These are phyloP conservation scores for Brasilioporus rufonigricans DNA, from an alignment of 768 basidiomycete genomes.

Conservation along the genomic window DNA sequence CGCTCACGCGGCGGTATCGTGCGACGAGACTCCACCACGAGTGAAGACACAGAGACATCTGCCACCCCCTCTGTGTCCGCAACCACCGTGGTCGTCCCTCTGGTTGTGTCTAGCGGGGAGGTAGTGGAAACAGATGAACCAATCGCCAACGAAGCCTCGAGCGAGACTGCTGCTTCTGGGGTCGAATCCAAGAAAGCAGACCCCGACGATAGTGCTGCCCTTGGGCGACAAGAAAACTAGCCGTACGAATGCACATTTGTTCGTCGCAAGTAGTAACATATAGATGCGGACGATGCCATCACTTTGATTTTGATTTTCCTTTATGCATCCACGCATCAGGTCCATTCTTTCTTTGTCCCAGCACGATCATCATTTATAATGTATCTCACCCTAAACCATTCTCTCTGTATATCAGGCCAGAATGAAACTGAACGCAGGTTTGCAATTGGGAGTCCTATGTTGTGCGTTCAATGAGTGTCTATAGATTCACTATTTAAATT, in stretches of 20 bases:
- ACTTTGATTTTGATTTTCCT: constrained; percentile 1
- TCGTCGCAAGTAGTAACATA: not conserved
- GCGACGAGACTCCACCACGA: constrained; percentile 52
- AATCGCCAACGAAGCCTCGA: not conserved
- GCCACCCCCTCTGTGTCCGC: constrained; percentile 34
- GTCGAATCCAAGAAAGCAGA: constrained; percentile 7
- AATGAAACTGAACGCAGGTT: not conserved
- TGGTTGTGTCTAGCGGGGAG: constrained; percentile 16
- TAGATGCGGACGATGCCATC: not conserved
- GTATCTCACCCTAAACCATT: constrained; percentile 11
- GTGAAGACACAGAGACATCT: constrained; percentile 44
- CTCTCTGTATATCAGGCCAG: constrained; percentile 18
- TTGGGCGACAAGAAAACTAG: constrained; percentile 3
- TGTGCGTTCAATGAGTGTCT: not conserved
- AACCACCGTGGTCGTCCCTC: constrained; percentile 9
- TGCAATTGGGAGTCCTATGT: not conserved
- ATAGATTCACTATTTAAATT: not conserved
- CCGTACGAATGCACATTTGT: not conserved
- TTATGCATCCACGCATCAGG: constrained; percentile 3
- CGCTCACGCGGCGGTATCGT: constrained; percentile 41
- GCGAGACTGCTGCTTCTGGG: constrained; percentile 1
- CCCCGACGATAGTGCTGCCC: not conserved
- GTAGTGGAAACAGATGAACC: constrained; percentile 13
- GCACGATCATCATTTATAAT: constrained; percentile 9
- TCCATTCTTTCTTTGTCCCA: not conserved